A percentile compares a stretch with the other conserved stretches of the same genome.
Evolutionary conservation across 768 basidiomycete species (phyloP).

Genomic region (Pleurotus eryngii): DNA sequence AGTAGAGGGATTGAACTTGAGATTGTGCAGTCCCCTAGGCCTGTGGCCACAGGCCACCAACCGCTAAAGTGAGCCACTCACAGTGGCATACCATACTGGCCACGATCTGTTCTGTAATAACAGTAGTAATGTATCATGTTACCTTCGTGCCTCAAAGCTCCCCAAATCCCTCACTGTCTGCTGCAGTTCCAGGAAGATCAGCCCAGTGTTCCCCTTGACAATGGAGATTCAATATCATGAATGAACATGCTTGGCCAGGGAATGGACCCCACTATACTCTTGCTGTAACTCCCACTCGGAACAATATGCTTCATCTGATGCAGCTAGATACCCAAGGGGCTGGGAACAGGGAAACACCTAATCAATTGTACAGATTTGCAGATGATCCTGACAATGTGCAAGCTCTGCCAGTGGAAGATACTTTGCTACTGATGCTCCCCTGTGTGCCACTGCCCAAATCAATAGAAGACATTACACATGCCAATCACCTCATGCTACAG

Average conservation of each 20-base stretch:
- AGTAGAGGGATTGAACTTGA: too few relatives aligned
- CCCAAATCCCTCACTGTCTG: neutral
- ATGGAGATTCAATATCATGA: neutral
- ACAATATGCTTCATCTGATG: neutral
- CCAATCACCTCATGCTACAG: conserved; percentile 9
- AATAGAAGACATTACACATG: neutral
- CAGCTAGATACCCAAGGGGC: neutral
- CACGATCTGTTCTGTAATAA: too few relatives aligned
- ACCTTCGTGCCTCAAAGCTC: too few relatives aligned
- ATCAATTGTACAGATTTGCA: neutral
- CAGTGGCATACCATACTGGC: too few relatives aligned
- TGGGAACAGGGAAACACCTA: neutral
- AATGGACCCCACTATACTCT: too few relatives aligned
- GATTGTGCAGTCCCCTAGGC: too few relatives aligned
- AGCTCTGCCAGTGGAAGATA: neutral
- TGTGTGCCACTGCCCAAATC: neutral
- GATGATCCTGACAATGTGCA: neutral
- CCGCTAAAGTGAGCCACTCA: too few relatives aligned
- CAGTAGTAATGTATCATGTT: too few relatives aligned
- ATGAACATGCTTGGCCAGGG: neutral
- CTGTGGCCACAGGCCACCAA: too few relatives aligned
- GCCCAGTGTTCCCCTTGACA: neutral
- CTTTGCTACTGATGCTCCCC: neutral
- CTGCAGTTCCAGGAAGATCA: too few relatives aligned
- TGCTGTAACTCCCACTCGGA: too few relatives aligned